Conservation (phyloP, 257 asterid species). For the Jasminum sambac region DNA sequence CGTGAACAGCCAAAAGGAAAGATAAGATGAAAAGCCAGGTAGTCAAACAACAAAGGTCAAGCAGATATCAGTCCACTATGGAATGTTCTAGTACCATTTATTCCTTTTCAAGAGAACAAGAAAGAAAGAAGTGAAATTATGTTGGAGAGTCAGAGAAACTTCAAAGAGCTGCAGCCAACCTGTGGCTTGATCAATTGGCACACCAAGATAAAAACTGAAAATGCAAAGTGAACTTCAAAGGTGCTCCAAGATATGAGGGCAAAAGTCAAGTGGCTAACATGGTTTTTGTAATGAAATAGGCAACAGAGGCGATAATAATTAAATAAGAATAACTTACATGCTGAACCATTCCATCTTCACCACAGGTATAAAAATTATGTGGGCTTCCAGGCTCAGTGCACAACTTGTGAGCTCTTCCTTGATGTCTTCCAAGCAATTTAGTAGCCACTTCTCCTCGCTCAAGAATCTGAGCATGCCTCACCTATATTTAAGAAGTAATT, state of each 20-base stretch:
- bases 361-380: constrained; percentile 76
- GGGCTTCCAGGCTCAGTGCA: constrained; percentile 94
- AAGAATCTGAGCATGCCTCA: constrained; percentile 72
- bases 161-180: neutral
- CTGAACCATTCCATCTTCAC: constrained; percentile 89
- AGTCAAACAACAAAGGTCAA: no score
- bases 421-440: constrained; percentile 57
- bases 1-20: neutral
- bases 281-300: neutral
- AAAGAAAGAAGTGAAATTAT: neutral
- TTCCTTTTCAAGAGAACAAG: neutral
- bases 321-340: constrained; percentile 54
- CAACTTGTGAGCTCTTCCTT: constrained; percentile 72
- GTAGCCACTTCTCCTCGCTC: constrained; percentile 67
- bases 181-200: neutral
- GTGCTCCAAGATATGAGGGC: neutral
- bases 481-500: constrained; percentile 44
- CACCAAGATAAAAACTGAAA: neutral
- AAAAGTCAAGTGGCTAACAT: neutral
- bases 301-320: neutral
- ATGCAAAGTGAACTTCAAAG: neutral
- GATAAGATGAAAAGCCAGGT: neutral
- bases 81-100: neutral
- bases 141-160: neutral
- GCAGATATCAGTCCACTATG: neutral